Base-by-base conservation (phyloP, 2,329 filamentous ascomycete genomes). In the Cladosporium colombiae region DNA sequence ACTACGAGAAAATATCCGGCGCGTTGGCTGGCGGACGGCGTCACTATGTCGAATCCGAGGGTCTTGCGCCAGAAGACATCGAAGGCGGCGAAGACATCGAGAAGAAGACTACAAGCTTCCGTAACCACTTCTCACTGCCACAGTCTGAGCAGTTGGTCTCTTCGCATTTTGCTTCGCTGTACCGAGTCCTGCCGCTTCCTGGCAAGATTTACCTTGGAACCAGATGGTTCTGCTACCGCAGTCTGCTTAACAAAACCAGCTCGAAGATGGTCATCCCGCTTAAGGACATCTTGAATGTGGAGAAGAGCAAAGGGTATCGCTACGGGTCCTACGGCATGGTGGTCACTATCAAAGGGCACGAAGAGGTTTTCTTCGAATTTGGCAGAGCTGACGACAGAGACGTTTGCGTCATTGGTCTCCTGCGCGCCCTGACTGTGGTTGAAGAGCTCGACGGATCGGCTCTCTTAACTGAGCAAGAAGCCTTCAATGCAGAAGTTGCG, bases 331-430 rank as follows among this genome's bases (percentile, higher is more conserved):
- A 92, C 23, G 95, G 93, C 5, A 84, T 99, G 49, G 92, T 97
- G 0, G 83, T 98, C n/a, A 91, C 96, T 5, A 96, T 99, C 69
- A 89, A 91, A 62, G 95, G 93, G 0, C 92, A 97, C 68, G 95
- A 98, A 76, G 95, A 98, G 78, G 81, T 99, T 0, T 98, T 98
- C 78, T 98, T 99, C 73, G 94, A 99, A 76, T 98, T 98, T 74
- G 86, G 86, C 62, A 86, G 89, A 57, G 82, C 86, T 1, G 93
- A 93, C 37, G 84, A 89, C 65, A 88, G 95, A 64, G 94, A 99
- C 73, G 94, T 98, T 76, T 97, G 93, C 74, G 88, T 90, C 2
- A 86, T 96, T 33, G 96, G 91, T 5, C 78, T 97, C 21, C 83
- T 96, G 46, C 89, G 90, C 66, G 88, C 87, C 62, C 81, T 98